Conservation (phyloP, 345 rosid genomes). For the Moringa oleifera region DNA sequence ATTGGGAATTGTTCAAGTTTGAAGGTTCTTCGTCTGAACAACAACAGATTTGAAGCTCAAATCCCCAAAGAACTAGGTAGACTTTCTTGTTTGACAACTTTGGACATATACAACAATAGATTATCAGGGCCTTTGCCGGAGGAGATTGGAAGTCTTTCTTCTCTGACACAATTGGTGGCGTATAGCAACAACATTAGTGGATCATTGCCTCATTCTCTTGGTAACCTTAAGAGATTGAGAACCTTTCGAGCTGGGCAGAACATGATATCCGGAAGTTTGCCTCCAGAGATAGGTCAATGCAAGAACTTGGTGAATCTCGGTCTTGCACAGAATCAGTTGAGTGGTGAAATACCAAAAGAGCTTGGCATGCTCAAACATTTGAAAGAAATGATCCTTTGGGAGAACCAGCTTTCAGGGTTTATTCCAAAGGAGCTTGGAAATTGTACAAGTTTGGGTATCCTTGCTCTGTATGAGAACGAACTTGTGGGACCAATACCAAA, state of each 20-base stretch:
- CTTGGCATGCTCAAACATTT: slow-evolving; percentile 61
- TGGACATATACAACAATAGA: slow-evolving; percentile 69
- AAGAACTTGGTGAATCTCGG: slow-evolving; percentile 61
- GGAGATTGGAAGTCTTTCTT: slow-evolving; percentile 60
- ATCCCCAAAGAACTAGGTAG: slow-evolving; percentile 51
- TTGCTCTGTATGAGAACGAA: slow-evolving; percentile 79
- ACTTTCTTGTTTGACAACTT: slow-evolving; percentile 38
- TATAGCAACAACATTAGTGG: slow-evolving; percentile 76
- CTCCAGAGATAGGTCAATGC: slow-evolving; percentile 67
- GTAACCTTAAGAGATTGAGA: slow-evolving; percentile 51
- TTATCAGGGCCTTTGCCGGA: slow-evolving; percentile 66
- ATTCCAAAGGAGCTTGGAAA: slow-evolving; percentile 70
- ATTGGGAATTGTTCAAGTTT: slow-evolving; percentile 59
- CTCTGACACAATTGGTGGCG: slow-evolving; percentile 52
- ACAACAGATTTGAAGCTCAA: slow-evolving; percentile 55
- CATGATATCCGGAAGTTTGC: slow-evolving; percentile 73
- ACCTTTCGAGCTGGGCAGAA: slow-evolving; percentile 83
- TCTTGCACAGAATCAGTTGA: slow-evolving; percentile 72
- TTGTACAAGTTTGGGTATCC: slow-evolving; percentile 50
- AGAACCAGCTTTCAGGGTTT: slow-evolving; percentile 62
- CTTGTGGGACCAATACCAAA: slow-evolving; percentile 59
- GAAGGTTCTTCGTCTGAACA: slow-evolving; percentile 46
- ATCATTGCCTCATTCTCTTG: slow-evolving; percentile 54
- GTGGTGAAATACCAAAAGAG: slow-evolving; percentile 62
- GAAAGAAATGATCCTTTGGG: slow-evolving; percentile 65